Base-by-base conservation (phyloP, 2,329 filamentous ascomycete species). In the Cercospora sp. region DNA sequence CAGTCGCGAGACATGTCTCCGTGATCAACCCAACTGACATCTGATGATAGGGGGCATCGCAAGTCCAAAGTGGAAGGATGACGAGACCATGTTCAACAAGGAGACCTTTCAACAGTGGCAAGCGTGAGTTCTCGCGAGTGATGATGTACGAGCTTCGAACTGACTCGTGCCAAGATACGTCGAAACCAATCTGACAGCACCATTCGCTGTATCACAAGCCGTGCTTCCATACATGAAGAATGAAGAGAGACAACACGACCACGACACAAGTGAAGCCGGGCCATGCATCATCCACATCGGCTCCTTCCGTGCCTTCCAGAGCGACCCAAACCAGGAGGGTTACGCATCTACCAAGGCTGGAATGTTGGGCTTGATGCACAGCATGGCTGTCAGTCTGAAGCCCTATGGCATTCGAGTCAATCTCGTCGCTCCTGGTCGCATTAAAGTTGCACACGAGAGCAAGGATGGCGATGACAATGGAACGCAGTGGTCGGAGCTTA, bases 331-430 rank as follows among this genome's bases (percentile, higher is more conserved):
- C 63, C 82, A 83, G 63, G 84, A 85, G 74, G 82, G 80, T 3
- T 85, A 85, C 66, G 82, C 81, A 6, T 75, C 82, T 0, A 81
- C 80, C 0, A 85, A 86, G 73, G 82, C 83, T 1, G 83, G 84
- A 0, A 74, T 82, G 45, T 70, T 85, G 9, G 83, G 84, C 0
- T 71, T 85, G 23, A 83, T 81, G 69, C 83, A 84, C 71, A 81
- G 80, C 23, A 82, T 85, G 82, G 81, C 82, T 12, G 77, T 83
- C n/a, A 82, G 79, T 40, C 73, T 84, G 18, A 76, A 77, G 5
- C 69, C 67, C 3, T 79, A 80, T 55, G 75, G 77, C 0, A 79
- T 85, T 53, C 76, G 82, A 1, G 82, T 83, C 26, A 85, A 84
- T 63, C 78, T 82, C 0, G 80, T 85, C 8, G 75, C 84, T n/a